phyloP scores from a whole-genome alignment of 257 asterid species.

The Mitragyna speciosa region DNA sequence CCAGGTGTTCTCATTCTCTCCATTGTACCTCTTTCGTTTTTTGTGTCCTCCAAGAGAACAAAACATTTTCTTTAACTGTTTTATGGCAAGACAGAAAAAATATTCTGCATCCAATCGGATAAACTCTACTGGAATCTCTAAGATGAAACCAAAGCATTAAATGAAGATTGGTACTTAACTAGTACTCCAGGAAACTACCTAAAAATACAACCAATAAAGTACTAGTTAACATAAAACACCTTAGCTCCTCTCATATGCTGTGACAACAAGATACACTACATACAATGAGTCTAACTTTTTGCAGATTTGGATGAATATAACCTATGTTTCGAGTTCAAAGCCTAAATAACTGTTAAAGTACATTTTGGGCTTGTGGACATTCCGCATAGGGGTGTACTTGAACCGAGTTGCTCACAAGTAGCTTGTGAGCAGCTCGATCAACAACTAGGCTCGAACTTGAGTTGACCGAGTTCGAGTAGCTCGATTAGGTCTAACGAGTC shows the following conservation, averaged over 20 bases:
- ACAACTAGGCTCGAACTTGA: no score
- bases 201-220: not conserved
- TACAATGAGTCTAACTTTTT: not conserved
- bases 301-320: not conserved
- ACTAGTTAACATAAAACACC: not conserved
- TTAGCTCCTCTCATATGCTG: not conserved
- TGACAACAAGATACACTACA: not conserved
- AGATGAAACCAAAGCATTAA: not conserved
- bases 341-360: not conserved
- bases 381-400: no score
- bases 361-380: not conserved
- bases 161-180: not conserved
- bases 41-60: not conserved
- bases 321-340: not conserved
- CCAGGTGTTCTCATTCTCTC: not conserved
- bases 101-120: not conserved
- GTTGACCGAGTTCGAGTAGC: no score
- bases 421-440: no score
- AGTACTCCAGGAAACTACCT: not conserved
- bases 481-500: no score
- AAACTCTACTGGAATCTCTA: not conserved
- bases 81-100: not conserved
- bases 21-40: not conserved
- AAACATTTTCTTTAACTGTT: not conserved
- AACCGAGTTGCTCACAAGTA: no score